phyloP scores from a whole-genome alignment of 768 basidiomycete species.

The Botryobasidium botryosum region DNA sequence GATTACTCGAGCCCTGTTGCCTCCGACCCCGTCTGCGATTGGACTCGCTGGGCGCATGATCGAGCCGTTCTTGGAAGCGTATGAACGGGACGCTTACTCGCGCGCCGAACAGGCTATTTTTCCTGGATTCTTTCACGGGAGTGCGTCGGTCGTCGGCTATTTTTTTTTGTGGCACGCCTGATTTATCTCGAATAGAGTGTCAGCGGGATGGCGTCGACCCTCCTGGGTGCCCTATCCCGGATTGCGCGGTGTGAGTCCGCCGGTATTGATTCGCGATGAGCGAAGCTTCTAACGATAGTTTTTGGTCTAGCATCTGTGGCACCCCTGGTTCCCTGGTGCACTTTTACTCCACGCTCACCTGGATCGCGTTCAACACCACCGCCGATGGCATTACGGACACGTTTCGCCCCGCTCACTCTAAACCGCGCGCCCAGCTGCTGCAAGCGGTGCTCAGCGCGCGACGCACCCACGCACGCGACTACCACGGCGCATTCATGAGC shows the following conservation, averaged over 20 bases:
- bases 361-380: slow-evolving; percentile 33
- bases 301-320: slow-evolving; percentile 36
- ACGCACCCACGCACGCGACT: too few species aligned
- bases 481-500: too few species aligned
- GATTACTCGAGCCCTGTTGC: too few species aligned
- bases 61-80: too few species aligned
- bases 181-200: slow-evolving; percentile 25
- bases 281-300: not conserved
- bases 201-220: slow-evolving; percentile 40
- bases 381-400: not conserved
- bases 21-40: too few species aligned
- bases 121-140: slow-evolving; percentile 57
- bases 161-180: not conserved
- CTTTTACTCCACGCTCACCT: slow-evolving; percentile 35
- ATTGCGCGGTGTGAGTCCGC: slow-evolving; percentile 39
- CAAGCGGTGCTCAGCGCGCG: too few species aligned
- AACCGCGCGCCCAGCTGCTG: too few species aligned
- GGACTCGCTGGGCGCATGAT: too few species aligned
- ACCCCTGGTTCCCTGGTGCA: slow-evolving; percentile 69
- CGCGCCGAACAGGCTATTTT: slow-evolving; percentile 43
- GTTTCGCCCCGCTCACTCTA: too few species aligned
- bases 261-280: not conserved
- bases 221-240: slow-evolving; percentile 57
- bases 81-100: slow-evolving; percentile 27
- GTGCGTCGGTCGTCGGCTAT: slow-evolving; percentile 3